Base-by-base conservation (phyloP, 345 rosid genomes). In the Moricandia moricandioides region DNA sequence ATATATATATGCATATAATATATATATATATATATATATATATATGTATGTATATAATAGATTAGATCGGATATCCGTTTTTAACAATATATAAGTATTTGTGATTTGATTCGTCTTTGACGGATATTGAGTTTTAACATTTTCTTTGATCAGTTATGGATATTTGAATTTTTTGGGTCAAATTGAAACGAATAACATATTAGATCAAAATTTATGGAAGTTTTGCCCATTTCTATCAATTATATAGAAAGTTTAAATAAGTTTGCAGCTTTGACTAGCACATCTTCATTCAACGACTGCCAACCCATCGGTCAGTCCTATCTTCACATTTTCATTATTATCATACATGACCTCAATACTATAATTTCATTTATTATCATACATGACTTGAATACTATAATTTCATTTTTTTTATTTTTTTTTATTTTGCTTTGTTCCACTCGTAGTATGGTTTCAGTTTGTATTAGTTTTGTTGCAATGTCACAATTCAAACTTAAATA, bases 261-360 rank as follows among this genome's bases (percentile, higher is more conserved):
- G 37, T 69, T 68, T 52, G 58, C 2, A 68, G 51, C 10, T 69
- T 76, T 76, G 70, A 76, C 79, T 59, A 69, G 13, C 9, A 69
- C 58, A 68, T 60, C 74, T 75, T 62, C 74, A 5, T 34, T 24
- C 79, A 76, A 74, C 79, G 79, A 76, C 74, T 69, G 70, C 59
- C 74, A 75, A 39, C 79, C 9, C 56, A 75, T 14, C 35, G 12
- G 60, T 74, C 24, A 21, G 24, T 21, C 24, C 72, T 57, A 58
- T 45, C 67, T 33, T 58, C 16, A 30, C 33, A 58, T 56, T 29
- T 54, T 9, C 30, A 18, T 21, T 13, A 18, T 21, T 52, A 52
- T 17, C 17, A 52, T 52, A 52, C 27, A 21, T 52, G 57, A 11
- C 30, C 0, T 14, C 55, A 7, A 17, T 51, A 51, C 17, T 43